Conservation (phyloP, 345 rosid genomes). For the Linum tenue region DNA sequence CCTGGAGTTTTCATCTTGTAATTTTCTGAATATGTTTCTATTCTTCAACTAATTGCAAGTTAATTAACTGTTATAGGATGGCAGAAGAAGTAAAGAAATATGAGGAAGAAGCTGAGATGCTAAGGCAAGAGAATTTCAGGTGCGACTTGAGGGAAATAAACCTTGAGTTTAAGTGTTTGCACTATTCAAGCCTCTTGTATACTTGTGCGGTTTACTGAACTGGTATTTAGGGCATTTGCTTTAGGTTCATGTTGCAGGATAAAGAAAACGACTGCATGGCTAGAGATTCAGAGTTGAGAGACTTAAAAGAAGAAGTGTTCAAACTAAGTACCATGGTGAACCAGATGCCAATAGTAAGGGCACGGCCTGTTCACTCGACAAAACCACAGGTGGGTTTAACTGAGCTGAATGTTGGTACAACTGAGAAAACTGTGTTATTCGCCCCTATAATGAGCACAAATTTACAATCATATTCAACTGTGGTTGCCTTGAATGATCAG, state of each 20-base stretch:
- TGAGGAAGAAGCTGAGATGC: constrained; percentile 28
- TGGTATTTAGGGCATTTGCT: not conserved
- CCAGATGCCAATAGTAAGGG: constrained; percentile 14
- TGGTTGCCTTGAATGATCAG: constrained; percentile 21
- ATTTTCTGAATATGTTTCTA: not conserved
- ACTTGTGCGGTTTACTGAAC: not conserved
- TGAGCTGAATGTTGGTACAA: too few relatives aligned
- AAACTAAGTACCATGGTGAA: constrained; percentile 13
- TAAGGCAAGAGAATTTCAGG: constrained; percentile 23
- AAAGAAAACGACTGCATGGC: constrained; percentile 20
- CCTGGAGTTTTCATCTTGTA: not conserved
- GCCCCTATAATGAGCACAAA: too few relatives aligned
- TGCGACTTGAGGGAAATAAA: not conserved
- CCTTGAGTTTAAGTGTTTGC: not conserved
- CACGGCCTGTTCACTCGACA: constrained; percentile 7
- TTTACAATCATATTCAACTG: constrained; percentile 20
- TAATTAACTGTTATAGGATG: constrained; percentile 17
- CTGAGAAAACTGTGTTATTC: too few relatives aligned
- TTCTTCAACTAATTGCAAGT: not conserved
- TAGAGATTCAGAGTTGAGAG: constrained; percentile 20
- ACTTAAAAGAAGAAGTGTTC: constrained; percentile 20
- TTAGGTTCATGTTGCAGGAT: constrained; percentile 14
- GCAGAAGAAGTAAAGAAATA: constrained; percentile 22
- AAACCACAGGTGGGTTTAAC: constrained; percentile 12
- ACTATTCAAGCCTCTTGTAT: not conserved